Base-by-base conservation (phyloP, 805 yeast genomes). In the Lipomyces chichibuensis region DNA sequence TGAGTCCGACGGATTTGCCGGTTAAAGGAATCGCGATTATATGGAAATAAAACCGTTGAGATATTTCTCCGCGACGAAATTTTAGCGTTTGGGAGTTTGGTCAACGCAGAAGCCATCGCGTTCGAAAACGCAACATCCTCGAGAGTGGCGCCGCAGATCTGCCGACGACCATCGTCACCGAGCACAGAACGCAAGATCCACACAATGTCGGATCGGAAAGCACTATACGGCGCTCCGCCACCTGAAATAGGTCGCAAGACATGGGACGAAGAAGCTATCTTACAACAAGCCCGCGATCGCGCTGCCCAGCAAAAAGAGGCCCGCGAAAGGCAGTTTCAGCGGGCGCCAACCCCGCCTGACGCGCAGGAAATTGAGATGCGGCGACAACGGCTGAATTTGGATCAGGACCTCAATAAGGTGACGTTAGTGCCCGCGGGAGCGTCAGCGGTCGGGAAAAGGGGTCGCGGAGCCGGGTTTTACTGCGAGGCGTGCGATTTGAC, bases 401-500 rank as follows among this genome's bases (percentile, higher is more conserved):
- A 74, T 57, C 74, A 71, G 43, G 78, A 77, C 43, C 66, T 78
- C n/a, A 78, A 77, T 55, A 70, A 77, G 57, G 75, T 76, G 25
- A 73, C 74, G 20, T 71, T 78, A 17, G 79, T 78, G 27, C 79
- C 80, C 3, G 77, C 76, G 2, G 76, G 76, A 7, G 74, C 78
- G 7, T 72, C 76, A 1, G 67, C 75, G 20, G 71, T 81, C 6
- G 79, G 80, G 75, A 62, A 77, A 72, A 56, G 80, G 68, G 86
- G 92, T 63, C 83, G 83, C 64, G 85, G 90, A 32, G 90, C 91
- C 67, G 97, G 98, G 27, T 94, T 94, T 77, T 84, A 84, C 72
- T 95, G 99, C 78, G 90, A 88, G 11, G 77, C 85, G 1, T 95
- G 99, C 77, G 85, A 88, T 69, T 77, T 91, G 65, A 88, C 94